Percentiles rank a stretch among this genome's conserved stretches.
phyloP scores from a whole-genome alignment of 139 green algal species.

The Desmodesmus armatus region DNA sequence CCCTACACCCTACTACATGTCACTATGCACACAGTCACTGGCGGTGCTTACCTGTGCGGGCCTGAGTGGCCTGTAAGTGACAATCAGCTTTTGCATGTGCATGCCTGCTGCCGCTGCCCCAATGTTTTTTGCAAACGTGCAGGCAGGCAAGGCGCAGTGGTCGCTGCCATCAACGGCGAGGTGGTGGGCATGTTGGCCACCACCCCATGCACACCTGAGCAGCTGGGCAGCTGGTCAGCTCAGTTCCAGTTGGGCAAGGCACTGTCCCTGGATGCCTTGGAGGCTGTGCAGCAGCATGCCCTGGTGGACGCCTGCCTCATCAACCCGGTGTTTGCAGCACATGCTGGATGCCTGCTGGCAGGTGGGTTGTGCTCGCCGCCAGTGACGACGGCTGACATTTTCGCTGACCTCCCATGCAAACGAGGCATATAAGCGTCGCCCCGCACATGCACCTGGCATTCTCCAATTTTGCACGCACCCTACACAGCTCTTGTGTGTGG shows the following conservation, averaged over 20 bases:
- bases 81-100: neutral
- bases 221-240: constrained; percentile 60
- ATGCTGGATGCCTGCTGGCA: constrained; percentile 32
- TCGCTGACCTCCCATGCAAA: too few relatives aligned
- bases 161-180: constrained; percentile 55
- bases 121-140: neutral
- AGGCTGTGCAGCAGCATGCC: constrained; percentile 44
- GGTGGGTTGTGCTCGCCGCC: too few relatives aligned
- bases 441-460: neutral
- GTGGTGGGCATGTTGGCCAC: constrained; percentile 66
- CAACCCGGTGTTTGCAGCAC: constrained; percentile 71
- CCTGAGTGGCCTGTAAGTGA: too few relatives aligned
- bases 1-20: too few relatives aligned
- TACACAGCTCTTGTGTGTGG: too few relatives aligned
- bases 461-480: neutral
- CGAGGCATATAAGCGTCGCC: too few relatives aligned
- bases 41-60: too few relatives aligned
- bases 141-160: constrained; percentile 44
- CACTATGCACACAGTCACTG: too few relatives aligned
- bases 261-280: constrained; percentile 39
- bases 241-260: constrained; percentile 56
- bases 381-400: too few relatives aligned
- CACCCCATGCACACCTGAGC: constrained; percentile 49
- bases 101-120: neutral
- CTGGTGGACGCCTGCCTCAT: constrained; percentile 71